Conservation (phyloP, 352 stramenopile genomes). For the Phytophthora quininea region DNA sequence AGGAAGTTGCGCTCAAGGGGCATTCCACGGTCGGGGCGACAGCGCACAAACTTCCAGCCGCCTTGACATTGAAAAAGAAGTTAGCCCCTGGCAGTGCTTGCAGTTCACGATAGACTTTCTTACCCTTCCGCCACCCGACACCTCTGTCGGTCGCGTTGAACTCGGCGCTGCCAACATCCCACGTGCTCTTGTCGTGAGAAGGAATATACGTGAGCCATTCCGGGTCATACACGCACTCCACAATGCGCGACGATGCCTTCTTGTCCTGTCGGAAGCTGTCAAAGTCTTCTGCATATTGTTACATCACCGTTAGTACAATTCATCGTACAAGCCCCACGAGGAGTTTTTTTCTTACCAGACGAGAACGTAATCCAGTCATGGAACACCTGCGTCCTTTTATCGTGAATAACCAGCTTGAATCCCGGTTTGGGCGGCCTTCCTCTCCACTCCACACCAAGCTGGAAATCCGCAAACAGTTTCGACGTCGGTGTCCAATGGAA, state of each 20-base stretch:
- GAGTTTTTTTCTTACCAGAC: constrained; percentile 38
- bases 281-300: constrained; percentile 58
- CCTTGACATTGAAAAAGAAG: constrained; percentile 40
- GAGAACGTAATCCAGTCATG: constrained; percentile 90
- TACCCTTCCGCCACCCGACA: constrained; percentile 83
- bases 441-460: constrained; percentile 83
- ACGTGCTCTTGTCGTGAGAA: constrained; percentile 84
- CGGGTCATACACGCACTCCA: constrained; percentile 83
- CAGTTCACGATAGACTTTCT: constrained; percentile 10
- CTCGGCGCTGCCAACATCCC: constrained; percentile 67
- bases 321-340: background rate
- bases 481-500: constrained; percentile 73
- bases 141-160: constrained; percentile 71
- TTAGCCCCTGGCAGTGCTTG: background rate
- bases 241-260: constrained; percentile 80
- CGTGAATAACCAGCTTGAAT: constrained; percentile 86
- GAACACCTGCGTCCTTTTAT: constrained; percentile 86
- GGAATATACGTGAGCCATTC: constrained; percentile 87
- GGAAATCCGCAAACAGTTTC: constrained; percentile 73
- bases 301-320: background rate
- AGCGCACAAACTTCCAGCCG: constrained; percentile 79
- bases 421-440: constrained; percentile 75
- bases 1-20: constrained; percentile 70
- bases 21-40: constrained; percentile 65
- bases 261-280: constrained; percentile 83